Base-by-base conservation (phyloP, 345 rosid species). In the Durio zibethinus region DNA sequence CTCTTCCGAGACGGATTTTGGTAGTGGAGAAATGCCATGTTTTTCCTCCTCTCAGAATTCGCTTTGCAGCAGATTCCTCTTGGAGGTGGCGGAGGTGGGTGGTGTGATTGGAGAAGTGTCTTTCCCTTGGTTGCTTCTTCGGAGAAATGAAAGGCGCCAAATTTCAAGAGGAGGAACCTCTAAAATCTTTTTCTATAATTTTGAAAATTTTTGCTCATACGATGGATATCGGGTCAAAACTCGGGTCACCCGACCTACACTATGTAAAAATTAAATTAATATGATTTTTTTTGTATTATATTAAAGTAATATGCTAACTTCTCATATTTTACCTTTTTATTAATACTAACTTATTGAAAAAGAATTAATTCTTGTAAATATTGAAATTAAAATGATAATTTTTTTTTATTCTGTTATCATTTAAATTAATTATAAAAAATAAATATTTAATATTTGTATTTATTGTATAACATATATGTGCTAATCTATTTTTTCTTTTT, bases 1-100 rank as follows among this genome's bases (percentile, higher is more conserved):
- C 90, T 75, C 72, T 87, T 87, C 56, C 82, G 86, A 20, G 93
- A 85, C 38, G 89, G 80, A 27, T 78, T 78, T 78, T 83, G 86
- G 4, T 88, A 82, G 62, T 80, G 89, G 18, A 92, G 92, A 4
- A 33, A 33, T 21, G 12, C 52, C 72, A 42, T 66, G 15, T 62
- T 10, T 40, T 11, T 12, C 20, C 29, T 40, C 31, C 29, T 66
- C 31, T 66, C 31, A 2, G 48, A n/a, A 14, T 66, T 40, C 72
- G 42, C 50, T 42, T 42, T 10, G 31, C 29, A 40, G 72, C 72
- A 10, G 31, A 50, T 50, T 31, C 38, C 21, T 62, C 16, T 62
- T 9, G 35, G 38, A 14, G 38, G 27, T 14, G 45, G 43, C 18
- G 57, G 60, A 27, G 11, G 52, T 66, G 29, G 31, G 29, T 56